Conservation (phyloP, 1,284 basidiomycete genomes). For the Abortiporus biennis region DNA sequence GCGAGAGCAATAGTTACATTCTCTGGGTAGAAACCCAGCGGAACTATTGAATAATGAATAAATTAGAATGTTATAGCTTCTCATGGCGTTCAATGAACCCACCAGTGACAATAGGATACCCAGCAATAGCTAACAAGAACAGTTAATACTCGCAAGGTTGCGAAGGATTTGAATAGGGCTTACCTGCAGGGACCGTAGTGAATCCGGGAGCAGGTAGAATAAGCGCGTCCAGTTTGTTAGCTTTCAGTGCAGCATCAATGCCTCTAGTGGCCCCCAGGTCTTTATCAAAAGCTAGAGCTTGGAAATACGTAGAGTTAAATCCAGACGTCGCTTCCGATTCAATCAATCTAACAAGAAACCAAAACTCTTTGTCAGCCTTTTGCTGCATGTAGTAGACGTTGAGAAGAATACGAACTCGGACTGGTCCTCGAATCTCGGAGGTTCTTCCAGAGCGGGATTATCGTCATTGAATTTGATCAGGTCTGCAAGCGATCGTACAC, state of each 20-base stretch:
- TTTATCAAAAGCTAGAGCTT: slow-evolving; percentile 41
- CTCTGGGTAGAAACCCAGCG: slow-evolving; percentile 55
- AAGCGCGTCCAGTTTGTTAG: slow-evolving; percentile 49
- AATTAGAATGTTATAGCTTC: neutral
- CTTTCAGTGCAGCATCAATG: slow-evolving; percentile 50
- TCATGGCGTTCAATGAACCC: slow-evolving; percentile 5
- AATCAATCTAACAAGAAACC: slow-evolving; percentile 9
- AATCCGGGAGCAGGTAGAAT: slow-evolving; percentile 48
- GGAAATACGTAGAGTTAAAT: slow-evolving; percentile 31
- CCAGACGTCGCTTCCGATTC: slow-evolving; percentile 10
- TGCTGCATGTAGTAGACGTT: neutral
- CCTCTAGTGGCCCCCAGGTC: slow-evolving; percentile 49
- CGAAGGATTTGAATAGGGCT: slow-evolving; percentile 5
- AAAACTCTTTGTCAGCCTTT: slow-evolving; percentile 4
- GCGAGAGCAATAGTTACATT: slow-evolving; percentile 29
- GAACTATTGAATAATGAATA: slow-evolving; percentile 33
- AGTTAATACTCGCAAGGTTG: slow-evolving; percentile 3
- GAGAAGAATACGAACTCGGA: slow-evolving; percentile 27
- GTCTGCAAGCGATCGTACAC: slow-evolving; percentile 46
- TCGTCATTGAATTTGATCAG: slow-evolving; percentile 50
- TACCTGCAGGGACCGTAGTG: slow-evolving; percentile 36
- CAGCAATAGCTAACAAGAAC: slow-evolving; percentile 39
- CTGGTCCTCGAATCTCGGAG: slow-evolving; percentile 41
- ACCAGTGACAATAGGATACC: slow-evolving; percentile 57
- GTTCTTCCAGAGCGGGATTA: slow-evolving; percentile 43